Base-by-base conservation (phyloP, 805 yeast genomes). In the Monosporozyma servazzii region DNA sequence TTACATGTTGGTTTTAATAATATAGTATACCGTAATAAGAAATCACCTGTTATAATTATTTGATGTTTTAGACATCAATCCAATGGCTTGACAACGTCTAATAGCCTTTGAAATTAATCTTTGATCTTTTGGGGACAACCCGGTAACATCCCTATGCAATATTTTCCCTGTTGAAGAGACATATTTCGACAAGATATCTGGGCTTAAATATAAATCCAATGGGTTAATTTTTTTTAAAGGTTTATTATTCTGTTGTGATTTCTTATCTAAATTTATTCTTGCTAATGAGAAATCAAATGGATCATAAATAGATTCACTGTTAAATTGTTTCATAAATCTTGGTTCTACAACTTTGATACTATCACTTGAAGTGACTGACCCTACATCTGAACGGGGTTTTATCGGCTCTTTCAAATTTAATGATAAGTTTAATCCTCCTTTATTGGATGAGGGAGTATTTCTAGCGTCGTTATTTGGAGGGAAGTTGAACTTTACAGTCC, bases 211-310 rank as follows among this genome's bases (percentile, higher is more conserved):
- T 52, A 83, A 76, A 61, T 80, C 83, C 39, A 78, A 67, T 30
- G 95, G 95, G 60, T 86, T 78, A 37, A 84, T 73, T 20, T 53
- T 68, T 3, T 51, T 49, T 17, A 50, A 29, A 4, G 51, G 51
- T 23, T 39, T 55, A 7, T 33, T 37, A 21, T 36, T 47, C 36
- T 60, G 60, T 53, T 64, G 52, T 39, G 56, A 49, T 55, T 72
- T 75, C 55, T 65, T 72, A 46, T 79, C 82, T 58, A 80, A 76
- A 54, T 75, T 72, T 39, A 79, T 60, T 57, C 77, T 79, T 45
- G 82, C 79, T 60, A 80, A 67, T 30, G 86, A 78, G 59, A 88
- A 87, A 66, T 87, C 95, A 68, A 82, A 84, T 48, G 96, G 93
- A 58, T 86, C 91, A 63, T 88, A 88, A 0, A 80, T 77, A 4